Evolutionary conservation across 257 asterid genomes (phyloP), one percentile per base, ranked within the genome.

Genomic region (Rauvolfia tetraphylla): DNA sequence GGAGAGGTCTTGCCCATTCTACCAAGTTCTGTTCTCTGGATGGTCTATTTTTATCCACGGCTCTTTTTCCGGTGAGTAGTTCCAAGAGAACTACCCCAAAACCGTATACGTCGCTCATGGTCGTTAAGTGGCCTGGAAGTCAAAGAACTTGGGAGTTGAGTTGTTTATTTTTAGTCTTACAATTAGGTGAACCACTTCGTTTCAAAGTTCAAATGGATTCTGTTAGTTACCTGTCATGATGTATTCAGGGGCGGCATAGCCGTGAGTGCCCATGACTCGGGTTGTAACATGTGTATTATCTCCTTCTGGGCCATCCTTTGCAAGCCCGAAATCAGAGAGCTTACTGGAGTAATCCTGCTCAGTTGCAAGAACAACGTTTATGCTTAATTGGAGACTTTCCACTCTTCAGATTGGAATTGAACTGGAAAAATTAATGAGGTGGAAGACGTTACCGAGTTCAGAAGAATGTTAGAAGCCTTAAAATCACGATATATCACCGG

Each of bases 241-340:
- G 75, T 93, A 93, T 78, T 93, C 98, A 0, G 98, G 98, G 58
- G 98, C 98, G 5, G 95, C 95, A 1, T 93, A 93, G 57, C 98
- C 98, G 29, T 89, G 92, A 27, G 98, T 93, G 8, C 98, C 98
- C 97, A 91, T 91, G 39, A 93, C 84, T 13, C 97, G 89, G 1
- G 97, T 90, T 0, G 96, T 85, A 7, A 91, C 95, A 18, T 90
- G 95, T 0, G 93, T 87, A 23, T 90, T 84, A 48, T 93, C 95
- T 23, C 95, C 97, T 71, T 88, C 89, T 1, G 95, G 96, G 1
- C 98, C 97, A 68, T 93, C 97, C 76, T 85, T 91, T 18, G 98
- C 98, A 0, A 91, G 86, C 71, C 98, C 97, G 38, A 93, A 93
- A 80, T 93, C 98, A 2, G 95, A 90, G 27, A 93, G 85, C 79